Base-by-base conservation (phyloP, 441 rosid species). In the Erodium moschatum region DNA sequence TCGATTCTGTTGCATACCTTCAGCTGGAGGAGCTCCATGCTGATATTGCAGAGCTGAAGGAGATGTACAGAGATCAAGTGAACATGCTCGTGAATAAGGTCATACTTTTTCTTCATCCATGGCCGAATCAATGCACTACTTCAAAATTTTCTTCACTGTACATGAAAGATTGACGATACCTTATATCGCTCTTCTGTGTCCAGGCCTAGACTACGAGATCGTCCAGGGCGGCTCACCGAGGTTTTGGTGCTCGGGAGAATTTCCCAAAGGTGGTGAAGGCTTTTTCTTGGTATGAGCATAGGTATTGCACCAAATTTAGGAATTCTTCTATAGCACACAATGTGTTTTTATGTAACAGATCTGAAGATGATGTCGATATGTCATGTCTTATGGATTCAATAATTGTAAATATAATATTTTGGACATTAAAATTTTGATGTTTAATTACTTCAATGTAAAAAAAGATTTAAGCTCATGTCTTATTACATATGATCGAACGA, bases 1-100 rank as follows among this genome's bases (percentile, higher is more conserved):
- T 70, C 68, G 48, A 71, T 6, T 65, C 65, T 4, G 6, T 70
- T 78, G 72, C 70, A 2, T 52, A 8, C 82, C 73, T 80, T 19
- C 76, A 94, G 97, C 78, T 94, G 96, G 99, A 94, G 84, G 99
- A 94, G 81, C 97, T 94, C 44, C 88, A 96, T 9, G 91, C 89
- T 6, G 99, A 94, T 81, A 88, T 94, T 69, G 83, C 83, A 40
- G 99, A 94, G 84, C 79, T 94, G 88, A 94, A 95, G 82, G 99
- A 95, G 80, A 95, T 95, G 99, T 95, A 95, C 79, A 90, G 94
- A 84, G 99, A 95, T 84, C 99, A 94, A 88, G 97, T 91, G 64
- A 89, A 87, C 87, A 71, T 94, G 83, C 97, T 94, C 69, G 99
- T 94, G 74, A 89, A 91, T 80, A 87, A 91, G 97, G 98, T 94